Base-by-base conservation (phyloP, 371 early-diverging fungal genomes). In the Actinomucor elegans region DNA sequence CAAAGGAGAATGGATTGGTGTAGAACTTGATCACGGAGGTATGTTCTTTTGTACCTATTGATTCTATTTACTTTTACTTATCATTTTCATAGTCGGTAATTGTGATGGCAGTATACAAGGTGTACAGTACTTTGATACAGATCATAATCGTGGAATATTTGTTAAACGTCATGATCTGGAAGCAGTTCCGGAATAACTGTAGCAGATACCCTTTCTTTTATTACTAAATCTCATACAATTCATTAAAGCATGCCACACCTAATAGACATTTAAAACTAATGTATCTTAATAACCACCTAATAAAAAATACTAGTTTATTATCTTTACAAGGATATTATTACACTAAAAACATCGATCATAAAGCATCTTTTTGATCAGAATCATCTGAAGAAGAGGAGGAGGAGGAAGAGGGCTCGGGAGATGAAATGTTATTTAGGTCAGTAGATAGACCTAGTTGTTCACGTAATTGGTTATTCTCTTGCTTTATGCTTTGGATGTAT, bases 11-110 rank as follows among this genome's bases (percentile, higher is more conserved):
- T 62, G 53, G 48, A 47, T 61, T 48, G 69, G 69, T 9, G 53
- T 69, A 28, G 69, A 69, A 48, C 56, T 69, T 9, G 66, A 69
- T 48, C 56, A 59, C 27, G 51, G 69, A 43, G 69, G 69, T 69
- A 59, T 58, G 34, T 33, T 21, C 14, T 29, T 17, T 27, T 27
- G 7, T 3, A 38, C 40, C n/a, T n/a, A n/a, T n/a, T n/a, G n/a
- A n/a, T n/a, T n/a, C n/a, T n/a, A n/a, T 37, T 24, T 37, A n/a
- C 24, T 15, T 23, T 48, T 44, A 41, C 23, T 24, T 33, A 50
- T 21, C 8, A 40, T 36, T 23, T 9, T 37, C 45, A 4, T 57
- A 67, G 68, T 67, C 17, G 68, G 68, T 32, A 67, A 64, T 18
- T 56, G 52, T 44, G 58, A 67, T 43, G 68, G 68, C 7, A 60